Evolutionary conservation across 2,329 filamentous ascomycete genomes (phyloP).

Genomic region (Fusarium kyushuense): DNA sequence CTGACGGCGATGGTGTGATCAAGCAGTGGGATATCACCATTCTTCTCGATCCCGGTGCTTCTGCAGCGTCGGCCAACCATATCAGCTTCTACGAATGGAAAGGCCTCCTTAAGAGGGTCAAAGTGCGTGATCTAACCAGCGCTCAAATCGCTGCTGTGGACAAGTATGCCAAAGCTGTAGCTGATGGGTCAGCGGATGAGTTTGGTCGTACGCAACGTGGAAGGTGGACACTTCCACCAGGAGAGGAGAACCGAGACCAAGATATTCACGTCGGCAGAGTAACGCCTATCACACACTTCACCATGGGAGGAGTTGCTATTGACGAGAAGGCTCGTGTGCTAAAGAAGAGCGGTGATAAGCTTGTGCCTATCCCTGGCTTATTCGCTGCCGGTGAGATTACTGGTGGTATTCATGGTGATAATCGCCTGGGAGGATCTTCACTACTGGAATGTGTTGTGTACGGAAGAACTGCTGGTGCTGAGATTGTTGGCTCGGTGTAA

Average conservation of each 20-base stretch:
- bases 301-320: conserved; percentile 73
- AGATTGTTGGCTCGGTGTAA: conserved; percentile 27
- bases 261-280: conserved; percentile 69
- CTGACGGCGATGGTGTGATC: conserved; percentile 47
- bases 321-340: conserved; percentile 66
- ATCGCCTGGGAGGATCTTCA: conserved; percentile 71
- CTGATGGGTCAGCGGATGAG: conserved; percentile 55
- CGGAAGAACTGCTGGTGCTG: conserved; percentile 66
- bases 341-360: conserved; percentile 49
- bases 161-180: conserved; percentile 61
- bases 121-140: conserved; percentile 62
- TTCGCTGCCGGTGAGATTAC: conserved; percentile 75
- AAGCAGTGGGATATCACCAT: conserved; percentile 70
- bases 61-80: conserved; percentile 64
- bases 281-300: conserved; percentile 74
- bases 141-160: conserved; percentile 58
- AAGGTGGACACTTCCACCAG: conserved; percentile 62
- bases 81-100: conserved; percentile 74
- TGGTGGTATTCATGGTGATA: conserved; percentile 73
- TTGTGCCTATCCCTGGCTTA: conserved; percentile 64
- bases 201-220: conserved; percentile 66
- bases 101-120: conserved; percentile 68
- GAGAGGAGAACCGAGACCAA: conserved; percentile 60
- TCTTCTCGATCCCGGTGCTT: conserved; percentile 70
- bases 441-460: conserved; percentile 74